Conservation (phyloP, 2,329 filamentous ascomycete genomes). For the Akanthomyces dipterigenus region DNA sequence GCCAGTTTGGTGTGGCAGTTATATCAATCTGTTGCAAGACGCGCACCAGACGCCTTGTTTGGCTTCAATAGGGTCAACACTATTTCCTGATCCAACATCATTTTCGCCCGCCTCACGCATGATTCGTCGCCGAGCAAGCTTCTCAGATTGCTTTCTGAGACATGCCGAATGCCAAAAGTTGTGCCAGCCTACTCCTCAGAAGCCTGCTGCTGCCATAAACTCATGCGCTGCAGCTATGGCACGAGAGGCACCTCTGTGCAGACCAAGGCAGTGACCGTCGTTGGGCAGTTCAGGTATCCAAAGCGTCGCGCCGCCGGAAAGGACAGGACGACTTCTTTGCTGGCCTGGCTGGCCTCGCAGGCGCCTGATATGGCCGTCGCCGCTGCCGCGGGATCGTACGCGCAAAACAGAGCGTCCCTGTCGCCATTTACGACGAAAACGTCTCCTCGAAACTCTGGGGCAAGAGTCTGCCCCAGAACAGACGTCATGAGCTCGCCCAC, state of each 20-base stretch:
- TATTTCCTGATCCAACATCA: too few species aligned
- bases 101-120: too few species aligned
- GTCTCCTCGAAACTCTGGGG: neutral
- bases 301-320: constrained; percentile 1
- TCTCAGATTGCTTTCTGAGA: too few species aligned
- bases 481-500: constrained; percentile 1
- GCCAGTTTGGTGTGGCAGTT: too few species aligned
- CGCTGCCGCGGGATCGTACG: neutral
- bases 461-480: neutral
- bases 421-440: constrained; percentile 8
- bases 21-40: too few species aligned
- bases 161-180: too few species aligned
- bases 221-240: neutral
- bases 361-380: neutral
- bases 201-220: neutral
- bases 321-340: neutral
- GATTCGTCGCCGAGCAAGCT: too few species aligned
- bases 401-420: constrained; percentile 1
- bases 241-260: neutral
- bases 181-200: neutral
- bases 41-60: too few species aligned
- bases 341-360: neutral
- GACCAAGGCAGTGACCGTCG: neutral
- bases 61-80: too few species aligned
- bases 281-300: neutral